Evolutionary conservation across 805 yeast species (phyloP).

Genomic region (Pichia paraexigua): DNA sequence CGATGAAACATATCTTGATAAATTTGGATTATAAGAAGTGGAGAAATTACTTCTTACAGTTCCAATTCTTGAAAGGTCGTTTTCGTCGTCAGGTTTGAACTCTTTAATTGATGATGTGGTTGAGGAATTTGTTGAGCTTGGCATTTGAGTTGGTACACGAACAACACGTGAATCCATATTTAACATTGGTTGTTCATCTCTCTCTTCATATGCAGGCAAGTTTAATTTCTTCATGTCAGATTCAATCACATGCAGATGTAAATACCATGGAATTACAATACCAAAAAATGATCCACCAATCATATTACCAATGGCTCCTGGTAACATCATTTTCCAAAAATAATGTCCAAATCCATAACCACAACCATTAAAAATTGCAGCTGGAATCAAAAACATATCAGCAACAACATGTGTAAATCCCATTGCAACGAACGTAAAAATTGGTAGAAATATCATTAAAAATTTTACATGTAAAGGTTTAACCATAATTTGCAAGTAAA

Average conservation of each 20-base stretch:
- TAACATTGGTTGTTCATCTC: conserved; percentile 76
- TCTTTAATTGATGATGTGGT: conserved; percentile 9
- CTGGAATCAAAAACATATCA: conserved; percentile 63
- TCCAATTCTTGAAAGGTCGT: conserved; percentile 8
- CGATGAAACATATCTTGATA: neutral
- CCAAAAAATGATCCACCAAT: conserved; percentile 73
- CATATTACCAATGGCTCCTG: conserved; percentile 67
- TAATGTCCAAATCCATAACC: conserved; percentile 53
- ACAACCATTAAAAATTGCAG: conserved; percentile 63
- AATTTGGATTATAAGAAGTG: neutral
- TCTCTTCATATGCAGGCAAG: conserved; percentile 60
- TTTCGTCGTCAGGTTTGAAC: conserved; percentile 13
- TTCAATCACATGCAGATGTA: conserved; percentile 67
- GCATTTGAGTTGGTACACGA: conserved; percentile 23
- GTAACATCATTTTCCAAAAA: conserved; percentile 66
- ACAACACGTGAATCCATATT: conserved; percentile 75
- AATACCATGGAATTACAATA: conserved; percentile 58
- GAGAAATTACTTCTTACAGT: neutral
- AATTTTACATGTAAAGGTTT: conserved; percentile 74
- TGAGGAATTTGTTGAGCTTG: neutral
- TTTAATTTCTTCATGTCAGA: conserved; percentile 53
- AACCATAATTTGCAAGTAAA: conserved; percentile 69
- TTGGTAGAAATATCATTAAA: conserved; percentile 54
- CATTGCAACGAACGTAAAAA: conserved; percentile 68
- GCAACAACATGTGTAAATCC: conserved; percentile 81